Percentiles rank a stretch among this genome's conserved stretches.
These are phyloP conservation scores for Scolecobasidium constrictum DNA, from an alignment of 2,329 filamentous ascomycete species.

Conservation along the genomic window DNA sequence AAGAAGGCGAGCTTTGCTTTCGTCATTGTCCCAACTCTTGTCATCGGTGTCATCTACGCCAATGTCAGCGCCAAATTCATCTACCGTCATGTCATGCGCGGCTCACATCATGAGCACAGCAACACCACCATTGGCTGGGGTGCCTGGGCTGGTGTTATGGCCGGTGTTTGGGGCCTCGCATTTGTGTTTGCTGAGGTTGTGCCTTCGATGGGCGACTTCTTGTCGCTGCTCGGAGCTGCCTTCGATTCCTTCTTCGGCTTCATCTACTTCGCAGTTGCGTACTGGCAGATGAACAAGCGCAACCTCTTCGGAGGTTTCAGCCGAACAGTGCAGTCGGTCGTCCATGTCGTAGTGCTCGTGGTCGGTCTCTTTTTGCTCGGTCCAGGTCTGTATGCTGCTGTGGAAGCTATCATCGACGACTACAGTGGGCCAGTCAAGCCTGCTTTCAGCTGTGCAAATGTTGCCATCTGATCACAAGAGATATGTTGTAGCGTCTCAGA, in stretches of 20 bases:
- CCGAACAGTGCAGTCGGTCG: constrained; percentile 31
- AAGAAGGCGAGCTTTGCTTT: constrained; percentile 41
- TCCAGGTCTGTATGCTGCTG: constrained; percentile 41
- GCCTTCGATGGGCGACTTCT: constrained; percentile 39
- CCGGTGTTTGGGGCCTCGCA: constrained; percentile 30
- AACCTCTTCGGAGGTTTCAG: constrained; percentile 25
- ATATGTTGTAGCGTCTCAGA: background rate
- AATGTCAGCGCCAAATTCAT: constrained; percentile 39
- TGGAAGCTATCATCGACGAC: constrained; percentile 41
- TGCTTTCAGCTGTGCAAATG: constrained; percentile 39
- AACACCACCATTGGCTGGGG: constrained; percentile 38
- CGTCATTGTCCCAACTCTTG: constrained; percentile 38
- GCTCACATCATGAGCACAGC: constrained; percentile 33
- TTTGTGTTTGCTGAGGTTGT: constrained; percentile 40
- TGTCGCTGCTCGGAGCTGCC: constrained; percentile 36
- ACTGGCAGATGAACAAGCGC: constrained; percentile 33
- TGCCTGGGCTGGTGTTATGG: constrained; percentile 32
- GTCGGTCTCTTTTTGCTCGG: constrained; percentile 39
- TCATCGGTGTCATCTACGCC: constrained; percentile 40
- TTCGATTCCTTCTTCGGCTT: constrained; percentile 42
- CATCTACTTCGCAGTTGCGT: constrained; percentile 40
- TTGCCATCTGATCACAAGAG: constrained; percentile 28
- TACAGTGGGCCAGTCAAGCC: constrained; percentile 33
- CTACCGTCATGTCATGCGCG: constrained; percentile 33
- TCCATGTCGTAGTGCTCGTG: constrained; percentile 35